These are phyloP conservation scores for Didymella segeticola DNA, from an alignment of 2,329 filamentous ascomycete genomes.

Conservation along the genomic window DNA sequence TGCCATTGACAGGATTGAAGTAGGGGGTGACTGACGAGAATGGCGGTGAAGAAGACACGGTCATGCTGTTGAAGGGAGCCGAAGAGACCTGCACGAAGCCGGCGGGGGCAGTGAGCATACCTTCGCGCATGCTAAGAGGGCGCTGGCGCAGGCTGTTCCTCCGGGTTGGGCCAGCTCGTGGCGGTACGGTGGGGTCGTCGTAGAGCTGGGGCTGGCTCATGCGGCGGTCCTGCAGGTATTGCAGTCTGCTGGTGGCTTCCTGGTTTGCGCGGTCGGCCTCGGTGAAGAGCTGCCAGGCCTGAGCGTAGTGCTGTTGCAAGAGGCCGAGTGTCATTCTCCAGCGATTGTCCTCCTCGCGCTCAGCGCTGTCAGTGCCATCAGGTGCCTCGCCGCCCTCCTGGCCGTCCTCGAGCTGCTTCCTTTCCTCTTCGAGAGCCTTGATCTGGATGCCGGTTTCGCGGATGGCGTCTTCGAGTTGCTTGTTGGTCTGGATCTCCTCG, in stretches of 20 bases:
- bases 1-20: constrained; percentile 67
- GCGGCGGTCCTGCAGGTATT: constrained; percentile 47
- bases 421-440: constrained; percentile 74
- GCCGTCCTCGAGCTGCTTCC: constrained; percentile 60
- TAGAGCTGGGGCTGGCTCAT: constrained; percentile 50
- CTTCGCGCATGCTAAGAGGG: constrained; percentile 49
- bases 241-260: constrained; percentile 52
- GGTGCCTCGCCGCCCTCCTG: constrained; percentile 52
- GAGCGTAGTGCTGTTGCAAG: constrained; percentile 58
- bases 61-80: constrained; percentile 54
- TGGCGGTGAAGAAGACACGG: constrained; percentile 59
- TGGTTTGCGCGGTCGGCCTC: constrained; percentile 48
- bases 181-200: constrained; percentile 37
- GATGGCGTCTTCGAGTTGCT: constrained; percentile 73
- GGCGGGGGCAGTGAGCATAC: constrained; percentile 36
- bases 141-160: constrained; percentile 52
- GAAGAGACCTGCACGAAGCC: constrained; percentile 49
- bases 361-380: constrained; percentile 50
- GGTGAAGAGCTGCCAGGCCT: constrained; percentile 43
- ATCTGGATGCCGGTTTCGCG: constrained; percentile 74
- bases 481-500: constrained; percentile 57
- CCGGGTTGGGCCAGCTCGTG: constrained; percentile 42
- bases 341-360: constrained; percentile 58
- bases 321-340: constrained; percentile 64
- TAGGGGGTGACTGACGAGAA: constrained; percentile 59